phyloP scores from a whole-genome alignment of 768 basidiomycete genomes.

The Kwoniella sp. region DNA sequence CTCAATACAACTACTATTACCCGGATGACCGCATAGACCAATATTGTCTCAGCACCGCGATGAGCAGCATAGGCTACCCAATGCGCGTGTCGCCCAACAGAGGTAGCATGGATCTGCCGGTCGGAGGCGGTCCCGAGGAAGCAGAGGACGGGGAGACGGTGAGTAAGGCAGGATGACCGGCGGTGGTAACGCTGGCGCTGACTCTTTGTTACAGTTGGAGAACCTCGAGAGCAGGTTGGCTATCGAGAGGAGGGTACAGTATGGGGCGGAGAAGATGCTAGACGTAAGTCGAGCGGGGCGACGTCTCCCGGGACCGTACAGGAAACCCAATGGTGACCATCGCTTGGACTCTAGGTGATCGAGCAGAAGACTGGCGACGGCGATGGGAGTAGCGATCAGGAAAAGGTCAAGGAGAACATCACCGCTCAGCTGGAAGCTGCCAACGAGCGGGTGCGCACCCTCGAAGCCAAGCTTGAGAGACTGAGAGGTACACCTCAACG shows the following conservation, averaged over 20 bases:
- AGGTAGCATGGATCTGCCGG: background rate
- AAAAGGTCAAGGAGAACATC: constrained; percentile 40
- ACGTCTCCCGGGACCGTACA: too few relatives aligned
- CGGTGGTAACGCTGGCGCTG: background rate
- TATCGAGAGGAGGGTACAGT: constrained; percentile 75
- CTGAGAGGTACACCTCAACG: constrained; percentile 42
- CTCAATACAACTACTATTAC: too few relatives aligned
- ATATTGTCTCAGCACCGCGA: too few relatives aligned
- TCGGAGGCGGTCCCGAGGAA: background rate
- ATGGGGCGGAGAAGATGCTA: constrained; percentile 85
- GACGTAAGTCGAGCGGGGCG: constrained; percentile 62
- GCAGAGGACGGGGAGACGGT: background rate
- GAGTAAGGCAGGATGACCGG: background rate
- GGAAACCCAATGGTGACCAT: too few relatives aligned
- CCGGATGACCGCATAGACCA: too few relatives aligned
- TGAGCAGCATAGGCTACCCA: background rate
- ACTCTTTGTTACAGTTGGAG: constrained; percentile 56
- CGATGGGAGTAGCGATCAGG: constrained; percentile 57
- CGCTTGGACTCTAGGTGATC: constrained; percentile 43
- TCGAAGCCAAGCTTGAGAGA: constrained; percentile 60
- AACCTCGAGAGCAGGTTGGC: constrained; percentile 64
- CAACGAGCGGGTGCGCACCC: constrained; percentile 64
- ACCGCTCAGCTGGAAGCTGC: constrained; percentile 64
- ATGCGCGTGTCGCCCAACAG: background rate
- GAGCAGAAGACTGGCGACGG: constrained; percentile 29